A percentile compares a stretch with the other conserved stretches of the same genome.
Conservation (phyloP, 2,329 filamentous ascomycete species). For the Huntiella decipiens region DNA sequence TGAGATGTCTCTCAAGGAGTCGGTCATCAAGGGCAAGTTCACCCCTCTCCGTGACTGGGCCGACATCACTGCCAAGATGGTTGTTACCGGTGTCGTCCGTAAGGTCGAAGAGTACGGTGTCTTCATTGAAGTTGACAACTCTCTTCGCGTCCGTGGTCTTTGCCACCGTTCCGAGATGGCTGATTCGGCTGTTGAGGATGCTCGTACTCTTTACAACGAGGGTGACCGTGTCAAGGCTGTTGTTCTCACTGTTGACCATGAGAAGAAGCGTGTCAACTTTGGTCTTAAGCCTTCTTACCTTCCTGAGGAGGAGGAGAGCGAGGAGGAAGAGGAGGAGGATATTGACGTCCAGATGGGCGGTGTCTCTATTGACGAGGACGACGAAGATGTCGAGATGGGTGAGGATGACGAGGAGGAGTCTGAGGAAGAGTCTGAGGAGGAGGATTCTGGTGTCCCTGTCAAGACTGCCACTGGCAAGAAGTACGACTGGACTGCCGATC, state of each 20-base stretch:
- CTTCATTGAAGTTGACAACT: constrained; percentile 78
- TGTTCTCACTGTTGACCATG: constrained; percentile 56
- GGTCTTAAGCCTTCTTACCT: constrained; percentile 90
- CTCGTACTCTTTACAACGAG: constrained; percentile 73
- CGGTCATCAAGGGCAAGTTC: constrained; percentile 63
- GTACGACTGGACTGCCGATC: constrained; percentile 73
- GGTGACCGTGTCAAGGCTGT: constrained; percentile 89
- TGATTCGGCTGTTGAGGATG: constrained; percentile 61
- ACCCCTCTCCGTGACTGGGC: constrained; percentile 50
- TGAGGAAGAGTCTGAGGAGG: constrained; percentile 26
- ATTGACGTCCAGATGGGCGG: constrained; percentile 30
- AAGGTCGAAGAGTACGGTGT: constrained; percentile 92
- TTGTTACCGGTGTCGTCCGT: constrained; percentile 75
- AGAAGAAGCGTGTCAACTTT: constrained; percentile 67
- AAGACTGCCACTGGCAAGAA: constrained; percentile 38
- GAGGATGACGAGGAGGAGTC: constrained; percentile 18
- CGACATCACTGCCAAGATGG: constrained; percentile 62
- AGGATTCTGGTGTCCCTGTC: constrained; percentile 19
- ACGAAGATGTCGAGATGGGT: constrained; percentile 21
- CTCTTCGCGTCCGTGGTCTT: constrained; percentile 73
- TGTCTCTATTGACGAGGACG: constrained; percentile 23
- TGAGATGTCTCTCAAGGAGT: constrained; percentile 74
- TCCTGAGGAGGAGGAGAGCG: constrained; percentile 34
- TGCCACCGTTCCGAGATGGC: constrained; percentile 90
- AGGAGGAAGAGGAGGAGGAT: constrained; percentile 27